A percentile compares a stretch with the other conserved stretches of the same genome.
Evolutionary conservation across 768 basidiomycete genomes (phyloP).

Genomic region (Amanita jacksonii): DNA sequence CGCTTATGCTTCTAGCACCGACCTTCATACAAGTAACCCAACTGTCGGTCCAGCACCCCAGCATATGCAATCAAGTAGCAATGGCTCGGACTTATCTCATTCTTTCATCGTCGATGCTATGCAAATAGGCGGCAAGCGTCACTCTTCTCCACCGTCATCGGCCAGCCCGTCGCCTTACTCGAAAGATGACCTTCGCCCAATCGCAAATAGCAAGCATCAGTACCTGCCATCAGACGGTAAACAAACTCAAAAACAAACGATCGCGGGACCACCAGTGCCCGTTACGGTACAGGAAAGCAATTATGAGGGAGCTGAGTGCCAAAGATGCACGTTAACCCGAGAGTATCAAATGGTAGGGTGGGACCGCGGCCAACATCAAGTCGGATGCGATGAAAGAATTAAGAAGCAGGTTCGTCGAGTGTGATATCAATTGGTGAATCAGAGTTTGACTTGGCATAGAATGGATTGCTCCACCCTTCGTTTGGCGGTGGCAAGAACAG

Average conservation of each 20-base stretch:
- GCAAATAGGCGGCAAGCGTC: neutral
- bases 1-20: neutral
- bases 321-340: neutral
- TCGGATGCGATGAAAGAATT: neutral
- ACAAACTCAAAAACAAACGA: no score
- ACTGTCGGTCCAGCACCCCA: neutral
- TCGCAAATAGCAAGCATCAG: no score
- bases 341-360: neutral
- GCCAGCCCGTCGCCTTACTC: conserved; percentile 21
- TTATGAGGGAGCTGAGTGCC: no score
- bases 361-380: conserved; percentile 1
- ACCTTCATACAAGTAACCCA: neutral
- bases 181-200: no score
- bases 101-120: neutral
- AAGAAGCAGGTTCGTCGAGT: no score
- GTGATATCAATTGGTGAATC: no score
- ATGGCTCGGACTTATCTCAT: conserved; percentile 3
- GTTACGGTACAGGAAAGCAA: no score
- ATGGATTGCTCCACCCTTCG: no score
- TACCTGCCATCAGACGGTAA: neutral
- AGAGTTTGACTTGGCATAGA: no score
- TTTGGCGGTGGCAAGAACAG: no score
- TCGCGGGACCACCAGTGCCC: no score
- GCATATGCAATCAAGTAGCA: conserved; percentile 1
- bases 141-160: conserved; percentile 12